Evolutionary conservation across 139 green algal species (phyloP).

Genomic region (Chlamydomonas sp.): DNA sequence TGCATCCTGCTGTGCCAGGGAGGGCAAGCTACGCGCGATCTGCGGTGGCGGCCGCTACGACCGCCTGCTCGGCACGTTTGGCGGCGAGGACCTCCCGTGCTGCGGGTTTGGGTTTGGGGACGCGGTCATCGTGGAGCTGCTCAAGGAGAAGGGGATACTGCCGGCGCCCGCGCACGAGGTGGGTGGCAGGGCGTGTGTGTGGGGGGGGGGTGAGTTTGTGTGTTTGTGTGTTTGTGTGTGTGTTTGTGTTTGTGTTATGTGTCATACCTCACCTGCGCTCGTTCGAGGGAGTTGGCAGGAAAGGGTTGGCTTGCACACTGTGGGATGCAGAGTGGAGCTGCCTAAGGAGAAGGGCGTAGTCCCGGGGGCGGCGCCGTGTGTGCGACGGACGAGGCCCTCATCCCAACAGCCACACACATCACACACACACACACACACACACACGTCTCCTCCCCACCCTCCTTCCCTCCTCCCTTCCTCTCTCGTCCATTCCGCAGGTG

Average conservation of each 20-base stretch:
- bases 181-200: no score
- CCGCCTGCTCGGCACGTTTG: constrained; percentile 79
- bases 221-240: no score
- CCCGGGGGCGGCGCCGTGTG: neutral
- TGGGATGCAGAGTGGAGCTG: neutral
- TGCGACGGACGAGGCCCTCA: no score
- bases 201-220: no score
- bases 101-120: constrained; percentile 93
- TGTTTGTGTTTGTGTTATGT: no score
- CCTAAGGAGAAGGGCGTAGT: neutral
- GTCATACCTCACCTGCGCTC: no score
- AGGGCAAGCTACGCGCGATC: constrained; percentile 86
- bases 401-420: no score
- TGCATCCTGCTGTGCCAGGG: no score
- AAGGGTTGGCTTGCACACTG: no score
- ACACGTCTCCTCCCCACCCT: no score
- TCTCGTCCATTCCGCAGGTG: constrained; percentile 44
- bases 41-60: constrained; percentile 95
- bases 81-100: constrained; percentile 71
- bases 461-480: neutral
- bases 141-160: constrained; percentile 79
- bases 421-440: no score
- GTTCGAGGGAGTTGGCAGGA: no score
- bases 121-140: constrained; percentile 94
- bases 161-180: constrained; percentile 51